Conservation (phyloP, 352 stramenopile genomes). For the Ochromonadaceae sp. region DNA sequence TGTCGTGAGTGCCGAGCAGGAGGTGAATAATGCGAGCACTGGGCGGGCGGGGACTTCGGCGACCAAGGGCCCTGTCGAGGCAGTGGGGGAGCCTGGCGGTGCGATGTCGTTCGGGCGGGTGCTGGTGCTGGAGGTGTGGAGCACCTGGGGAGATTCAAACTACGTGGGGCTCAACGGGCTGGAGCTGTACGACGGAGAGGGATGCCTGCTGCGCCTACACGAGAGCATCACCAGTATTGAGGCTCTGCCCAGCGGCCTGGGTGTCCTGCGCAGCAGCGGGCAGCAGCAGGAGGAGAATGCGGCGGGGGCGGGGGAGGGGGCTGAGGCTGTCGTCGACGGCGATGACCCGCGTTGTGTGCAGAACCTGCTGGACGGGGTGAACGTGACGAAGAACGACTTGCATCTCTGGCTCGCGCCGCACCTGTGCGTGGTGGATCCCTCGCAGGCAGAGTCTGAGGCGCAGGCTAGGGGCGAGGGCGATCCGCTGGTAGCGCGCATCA, state of each 20-base stretch:
- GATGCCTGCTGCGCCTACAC: constrained; percentile 40
- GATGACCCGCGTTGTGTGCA: constrained; percentile 56
- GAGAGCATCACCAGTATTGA: no score
- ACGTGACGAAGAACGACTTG: constrained; percentile 67
- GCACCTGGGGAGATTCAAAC: constrained; percentile 64
- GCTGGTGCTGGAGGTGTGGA: constrained; percentile 53
- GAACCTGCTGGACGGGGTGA: constrained; percentile 67
- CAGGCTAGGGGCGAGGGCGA: constrained; percentile 40
- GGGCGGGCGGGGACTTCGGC: no score
- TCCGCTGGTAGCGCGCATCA: constrained; percentile 1
- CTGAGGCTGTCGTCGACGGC: constrained; percentile 43
- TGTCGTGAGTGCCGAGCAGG: no score
- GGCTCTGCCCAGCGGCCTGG: neutral
- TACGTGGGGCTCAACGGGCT: constrained; percentile 72
- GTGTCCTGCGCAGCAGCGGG: neutral
- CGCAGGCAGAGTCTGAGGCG: constrained; percentile 33
- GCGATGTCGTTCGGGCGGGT: constrained; percentile 15
- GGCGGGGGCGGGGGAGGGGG: no score
- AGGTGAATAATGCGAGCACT: no score
- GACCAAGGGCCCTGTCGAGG: no score
- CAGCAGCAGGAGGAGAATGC: no score
- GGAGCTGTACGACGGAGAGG: constrained; percentile 57
- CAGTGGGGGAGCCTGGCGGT: no score
- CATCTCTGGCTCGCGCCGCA: constrained; percentile 74
- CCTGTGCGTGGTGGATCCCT: constrained; percentile 36